Evolutionary conservation across 352 stramenopile genomes (phyloP), one percentile per base, ranked within the genome.

Genomic region (Aphanomyces invadans): DNA sequence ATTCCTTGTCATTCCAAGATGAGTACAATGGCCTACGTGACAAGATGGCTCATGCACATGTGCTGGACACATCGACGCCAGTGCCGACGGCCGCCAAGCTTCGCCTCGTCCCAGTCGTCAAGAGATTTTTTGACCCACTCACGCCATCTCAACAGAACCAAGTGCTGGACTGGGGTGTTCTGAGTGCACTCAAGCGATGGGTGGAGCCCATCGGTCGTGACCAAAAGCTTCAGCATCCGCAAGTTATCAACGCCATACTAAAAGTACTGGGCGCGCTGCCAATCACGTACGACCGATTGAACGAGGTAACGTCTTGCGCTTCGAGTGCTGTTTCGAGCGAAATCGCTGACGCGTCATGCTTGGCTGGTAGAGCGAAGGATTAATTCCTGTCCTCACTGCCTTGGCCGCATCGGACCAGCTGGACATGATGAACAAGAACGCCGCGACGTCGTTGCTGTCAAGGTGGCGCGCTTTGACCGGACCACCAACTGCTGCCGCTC

Each of bases 41-140:
- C 38, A 68, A 81, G 19, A 94, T 94, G 85, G 26, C 73, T 5
- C 74, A 88, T 56, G 85, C 85, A 0, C 80, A 78, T 1, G 83
- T 70, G 28, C 77, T 77, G 62, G 85, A 94, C 65, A 80, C 85
- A 11, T 91, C 80, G 15, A 89, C 80, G 0, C 83, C 90, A 15
- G 72, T 84, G 19, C 57, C 91, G 28, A 75, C 75, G 21, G 91
- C 91, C 46, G 80, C 85, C 2, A 94, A 92, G 38, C 56, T 94
- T 60, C 74, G 85, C 3, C 61, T 92, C 10, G 78, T 92, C 25
- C 88, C 83, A 2, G 71, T 68, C 1, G 79, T 89, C 10, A 94
- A 92, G 65, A 73, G 76, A 0, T 94, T 91, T 66, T 92, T 91
- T 32, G 64, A 56, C 0, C 70, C 74, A 26, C 71, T 92, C 2